These are phyloP conservation scores for Aspergillus japonicus DNA, from an alignment of 2,329 filamentous ascomycete genomes.

Conservation along the genomic window DNA sequence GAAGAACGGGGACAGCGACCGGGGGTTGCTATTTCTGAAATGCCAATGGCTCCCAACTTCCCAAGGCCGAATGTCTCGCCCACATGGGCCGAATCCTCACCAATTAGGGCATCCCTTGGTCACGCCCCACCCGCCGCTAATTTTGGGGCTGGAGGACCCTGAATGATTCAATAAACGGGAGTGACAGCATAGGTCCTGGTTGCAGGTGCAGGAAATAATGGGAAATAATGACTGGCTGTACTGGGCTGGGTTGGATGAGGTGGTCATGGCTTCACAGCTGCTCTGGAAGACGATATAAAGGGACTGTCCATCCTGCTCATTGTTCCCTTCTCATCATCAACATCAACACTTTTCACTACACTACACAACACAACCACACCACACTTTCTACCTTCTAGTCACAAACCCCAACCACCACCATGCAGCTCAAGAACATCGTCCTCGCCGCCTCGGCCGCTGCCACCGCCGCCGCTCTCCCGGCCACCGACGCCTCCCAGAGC, in stretches of 20 bases:
- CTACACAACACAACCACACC: not conserved
- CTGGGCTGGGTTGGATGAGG: not conserved
- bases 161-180: not conserved
- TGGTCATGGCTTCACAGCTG: not conserved
- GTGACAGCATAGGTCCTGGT: not conserved
- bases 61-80: not conserved
- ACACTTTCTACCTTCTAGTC: not conserved
- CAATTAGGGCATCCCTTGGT: not conserved
- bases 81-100: not conserved
- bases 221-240: not conserved
- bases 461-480: slow-evolving; percentile 26
- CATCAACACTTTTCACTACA: not conserved
- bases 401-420: slow-evolving; percentile 16
- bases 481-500: slow-evolving; percentile 11
- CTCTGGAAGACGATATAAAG: not conserved
- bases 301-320: not conserved
- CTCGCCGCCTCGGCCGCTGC: slow-evolving; percentile 33
- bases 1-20: not conserved
- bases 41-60: too few species aligned
- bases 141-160: not conserved
- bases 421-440: slow-evolving; percentile 30
- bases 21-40: not conserved
- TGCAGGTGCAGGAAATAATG: not conserved
- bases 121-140: not conserved
- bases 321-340: not conserved